phyloP scores from a whole-genome alignment of 306 rosid genomes.

The Castanea sativa region DNA sequence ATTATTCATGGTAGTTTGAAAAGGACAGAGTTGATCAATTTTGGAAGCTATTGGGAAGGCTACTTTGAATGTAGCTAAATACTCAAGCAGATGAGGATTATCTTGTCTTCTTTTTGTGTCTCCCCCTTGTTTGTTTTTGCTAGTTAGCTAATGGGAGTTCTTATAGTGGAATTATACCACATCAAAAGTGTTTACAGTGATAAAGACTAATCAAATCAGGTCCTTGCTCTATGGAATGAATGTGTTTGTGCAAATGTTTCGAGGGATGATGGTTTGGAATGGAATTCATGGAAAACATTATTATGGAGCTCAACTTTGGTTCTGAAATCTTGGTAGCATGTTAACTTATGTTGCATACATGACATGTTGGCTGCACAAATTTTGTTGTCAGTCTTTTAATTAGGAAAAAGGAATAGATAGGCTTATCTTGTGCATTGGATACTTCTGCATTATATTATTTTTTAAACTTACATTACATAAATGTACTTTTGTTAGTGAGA shows the following conservation, averaged over 20 bases:
- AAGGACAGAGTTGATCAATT: background rate
- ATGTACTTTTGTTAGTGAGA: conserved; percentile 11
- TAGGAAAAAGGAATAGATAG: conserved; percentile 3
- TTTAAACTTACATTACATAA: conserved; percentile 6
- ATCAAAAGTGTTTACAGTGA: background rate
- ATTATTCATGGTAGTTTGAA: background rate
- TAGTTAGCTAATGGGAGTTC: background rate
- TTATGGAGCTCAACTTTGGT: background rate
- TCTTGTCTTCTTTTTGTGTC: background rate
- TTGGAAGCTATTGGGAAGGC: background rate
- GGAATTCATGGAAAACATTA: background rate
- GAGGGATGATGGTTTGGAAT: background rate
- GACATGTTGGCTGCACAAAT: conserved; percentile 6
- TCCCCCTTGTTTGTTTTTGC: background rate
- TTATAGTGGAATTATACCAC: background rate
- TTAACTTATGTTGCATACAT: background rate
- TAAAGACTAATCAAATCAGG: background rate
- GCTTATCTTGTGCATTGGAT: conserved; percentile 15
- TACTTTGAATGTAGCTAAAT: background rate
- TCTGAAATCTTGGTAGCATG: background rate
- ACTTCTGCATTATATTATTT: background rate
- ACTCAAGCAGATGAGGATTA: background rate
- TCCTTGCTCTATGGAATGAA: background rate
- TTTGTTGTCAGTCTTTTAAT: conserved; percentile 5
- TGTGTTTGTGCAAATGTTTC: background rate